A percentile compares a stretch with the other conserved stretches of the same genome.
These are phyloP conservation scores for Phialophora tarda DNA, from an alignment of 2,329 filamentous ascomycete species.

Conservation along the genomic window DNA sequence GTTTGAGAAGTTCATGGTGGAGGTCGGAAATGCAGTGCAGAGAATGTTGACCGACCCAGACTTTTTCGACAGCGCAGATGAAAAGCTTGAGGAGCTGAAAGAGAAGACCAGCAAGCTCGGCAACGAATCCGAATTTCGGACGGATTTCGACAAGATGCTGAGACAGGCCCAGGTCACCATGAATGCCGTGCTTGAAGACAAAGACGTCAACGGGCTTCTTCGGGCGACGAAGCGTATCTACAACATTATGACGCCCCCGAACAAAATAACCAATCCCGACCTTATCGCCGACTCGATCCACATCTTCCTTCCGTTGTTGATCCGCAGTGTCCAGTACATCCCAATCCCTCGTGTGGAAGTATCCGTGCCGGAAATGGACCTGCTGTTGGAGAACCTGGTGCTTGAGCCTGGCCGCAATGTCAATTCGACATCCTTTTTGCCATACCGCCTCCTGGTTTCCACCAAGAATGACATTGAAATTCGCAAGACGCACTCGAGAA, in stretches of 20 bases:
- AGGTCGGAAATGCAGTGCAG: slow-evolving; percentile 76
- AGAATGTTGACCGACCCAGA: slow-evolving; percentile 82
- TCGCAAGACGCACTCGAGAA: slow-evolving; percentile 71
- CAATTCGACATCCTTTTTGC: slow-evolving; percentile 86
- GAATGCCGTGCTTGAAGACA: slow-evolving; percentile 71
- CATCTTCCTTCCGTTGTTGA: slow-evolving; percentile 77
- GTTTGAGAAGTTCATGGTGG: slow-evolving; percentile 76
- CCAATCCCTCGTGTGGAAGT: slow-evolving; percentile 91
- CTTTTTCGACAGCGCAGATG: slow-evolving; percentile 78
- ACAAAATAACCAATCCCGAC: slow-evolving; percentile 69
- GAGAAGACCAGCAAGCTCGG: slow-evolving; percentile 64
- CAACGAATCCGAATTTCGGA: slow-evolving; percentile 68
- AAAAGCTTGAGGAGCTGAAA: slow-evolving; percentile 66
- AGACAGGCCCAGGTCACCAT: slow-evolving; percentile 71
- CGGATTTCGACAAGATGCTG: slow-evolving; percentile 75
- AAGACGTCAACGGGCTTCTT: slow-evolving; percentile 72
- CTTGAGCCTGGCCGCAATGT: slow-evolving; percentile 84
- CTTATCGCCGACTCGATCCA: slow-evolving; percentile 77
- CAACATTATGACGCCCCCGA: slow-evolving; percentile 69
- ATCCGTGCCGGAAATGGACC: slow-evolving; percentile 79
- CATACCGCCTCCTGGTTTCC: slow-evolving; percentile 78
- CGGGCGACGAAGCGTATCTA: slow-evolving; percentile 71
- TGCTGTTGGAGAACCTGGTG: slow-evolving; percentile 88
- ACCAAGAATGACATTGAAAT: slow-evolving; percentile 88
- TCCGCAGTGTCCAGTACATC: slow-evolving; percentile 81